Evolutionary conservation across 1,139 yeast genomes (phyloP).

Genomic region (Taphrina wiesneri): DNA sequence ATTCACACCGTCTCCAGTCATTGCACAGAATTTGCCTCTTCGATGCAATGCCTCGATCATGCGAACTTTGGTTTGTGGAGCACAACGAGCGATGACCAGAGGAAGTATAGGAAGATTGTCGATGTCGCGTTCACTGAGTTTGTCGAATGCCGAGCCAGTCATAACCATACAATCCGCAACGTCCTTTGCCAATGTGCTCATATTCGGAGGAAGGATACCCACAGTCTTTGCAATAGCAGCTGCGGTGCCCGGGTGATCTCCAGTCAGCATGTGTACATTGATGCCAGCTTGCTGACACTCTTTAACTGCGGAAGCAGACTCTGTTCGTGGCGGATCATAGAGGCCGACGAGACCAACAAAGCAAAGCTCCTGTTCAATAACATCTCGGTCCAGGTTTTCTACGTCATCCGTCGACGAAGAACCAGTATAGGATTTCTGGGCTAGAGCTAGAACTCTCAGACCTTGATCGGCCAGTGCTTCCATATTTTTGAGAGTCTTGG

Average conservation of each 20-base stretch:
- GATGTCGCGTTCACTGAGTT: constrained; percentile 61
- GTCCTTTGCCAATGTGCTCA: constrained; percentile 49
- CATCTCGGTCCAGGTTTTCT: constrained; percentile 50
- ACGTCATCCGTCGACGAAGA: constrained; percentile 23
- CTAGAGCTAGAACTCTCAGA: constrained; percentile 72
- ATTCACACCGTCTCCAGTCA: constrained; percentile 89
- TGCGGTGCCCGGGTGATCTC: constrained; percentile 84
- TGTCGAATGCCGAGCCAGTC: constrained; percentile 75
- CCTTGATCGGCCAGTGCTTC: constrained; percentile 66
- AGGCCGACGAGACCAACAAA: constrained; percentile 76
- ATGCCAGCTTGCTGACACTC: constrained; percentile 75
- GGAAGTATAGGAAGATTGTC: constrained; percentile 72
- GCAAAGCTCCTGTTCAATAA: constrained; percentile 57
- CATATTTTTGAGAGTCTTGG: constrained; percentile 59
- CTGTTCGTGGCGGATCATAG: constrained; percentile 79
- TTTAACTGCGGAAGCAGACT: constrained; percentile 67
- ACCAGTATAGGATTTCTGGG: constrained; percentile 43
- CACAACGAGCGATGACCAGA: constrained; percentile 78
- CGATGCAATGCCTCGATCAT: constrained; percentile 82
- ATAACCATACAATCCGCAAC: constrained; percentile 68
- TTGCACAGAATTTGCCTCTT: constrained; percentile 68
- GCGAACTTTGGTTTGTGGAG: constrained; percentile 81
- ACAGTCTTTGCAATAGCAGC: constrained; percentile 81
- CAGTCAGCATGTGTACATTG: constrained; percentile 81
- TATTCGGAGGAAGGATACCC: constrained; percentile 66